These are phyloP conservation scores for Trichodelitschia bisporula DNA, from an alignment of 495 filamentous ascomycete genomes.

Conservation along the genomic window DNA sequence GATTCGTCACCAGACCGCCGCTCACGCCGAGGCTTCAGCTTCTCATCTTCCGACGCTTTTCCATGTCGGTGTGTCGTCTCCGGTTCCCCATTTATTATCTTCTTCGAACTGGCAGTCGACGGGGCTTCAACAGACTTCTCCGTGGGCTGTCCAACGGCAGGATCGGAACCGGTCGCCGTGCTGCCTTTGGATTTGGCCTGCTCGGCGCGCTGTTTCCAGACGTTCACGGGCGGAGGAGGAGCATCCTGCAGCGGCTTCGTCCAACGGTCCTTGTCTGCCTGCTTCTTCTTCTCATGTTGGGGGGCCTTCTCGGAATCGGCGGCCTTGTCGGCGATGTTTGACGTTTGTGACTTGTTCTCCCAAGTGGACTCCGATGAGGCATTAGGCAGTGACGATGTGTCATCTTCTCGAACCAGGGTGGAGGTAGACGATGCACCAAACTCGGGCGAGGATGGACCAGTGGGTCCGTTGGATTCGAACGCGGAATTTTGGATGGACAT, in stretches of 20 bases:
- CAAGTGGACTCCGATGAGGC: slow-evolving; percentile 35
- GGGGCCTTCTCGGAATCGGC: slow-evolving; percentile 15
- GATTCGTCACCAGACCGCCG: not conserved
- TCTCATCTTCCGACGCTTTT: no score
- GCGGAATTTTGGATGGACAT: no score
- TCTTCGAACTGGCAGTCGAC: no score
- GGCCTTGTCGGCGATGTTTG: slow-evolving; percentile 17
- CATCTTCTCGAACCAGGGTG: slow-evolving; percentile 43
- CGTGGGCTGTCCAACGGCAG: no score
- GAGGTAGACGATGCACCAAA: slow-evolving; percentile 39
- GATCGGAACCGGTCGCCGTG: no score
- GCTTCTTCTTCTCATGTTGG: slow-evolving; percentile 23
- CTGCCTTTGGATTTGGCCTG: slow-evolving; percentile 40
- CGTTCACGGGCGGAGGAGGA: slow-evolving; percentile 55
- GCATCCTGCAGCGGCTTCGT: slow-evolving; percentile 53
- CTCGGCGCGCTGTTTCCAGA: slow-evolving; percentile 59
- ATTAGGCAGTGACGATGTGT: slow-evolving; percentile 38
- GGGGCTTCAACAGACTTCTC: no score
- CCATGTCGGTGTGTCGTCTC: no score
- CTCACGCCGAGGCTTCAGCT: not conserved
- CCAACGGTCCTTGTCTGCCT: slow-evolving; percentile 17
- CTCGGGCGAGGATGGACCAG: slow-evolving; percentile 42
- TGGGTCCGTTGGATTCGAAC: slow-evolving; percentile 18
- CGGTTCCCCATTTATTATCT: no score
- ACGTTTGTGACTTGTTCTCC: slow-evolving; percentile 41